phyloP scores from a whole-genome alignment of 495 filamentous ascomycete genomes.

The Talaromyces liani region DNA sequence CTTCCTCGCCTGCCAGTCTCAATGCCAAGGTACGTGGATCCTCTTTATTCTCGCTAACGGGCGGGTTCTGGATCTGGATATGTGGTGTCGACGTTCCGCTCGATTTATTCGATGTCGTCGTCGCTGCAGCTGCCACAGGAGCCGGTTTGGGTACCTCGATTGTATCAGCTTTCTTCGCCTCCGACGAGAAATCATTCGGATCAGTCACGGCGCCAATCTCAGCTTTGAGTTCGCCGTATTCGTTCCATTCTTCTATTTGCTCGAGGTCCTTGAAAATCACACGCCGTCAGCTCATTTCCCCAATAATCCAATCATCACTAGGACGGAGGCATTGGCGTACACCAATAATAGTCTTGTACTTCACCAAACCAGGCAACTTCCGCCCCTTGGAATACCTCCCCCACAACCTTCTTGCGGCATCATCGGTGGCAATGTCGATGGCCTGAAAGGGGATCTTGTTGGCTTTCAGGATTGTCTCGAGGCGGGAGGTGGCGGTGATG shows the following conservation, averaged over 20 bases:
- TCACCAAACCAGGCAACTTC: conserved; percentile 84
- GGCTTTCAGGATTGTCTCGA: conserved; percentile 94
- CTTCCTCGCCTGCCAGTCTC: conserved; percentile 60
- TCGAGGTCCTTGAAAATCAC: conserved; percentile 58
- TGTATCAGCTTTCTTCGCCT: conserved; percentile 37
- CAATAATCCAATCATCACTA: too few species aligned
- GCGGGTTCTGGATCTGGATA: conserved; percentile 38
- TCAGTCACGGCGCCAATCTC: conserved; percentile 50
- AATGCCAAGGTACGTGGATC: conserved; percentile 46
- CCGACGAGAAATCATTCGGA: conserved; percentile 33
- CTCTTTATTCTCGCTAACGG: conserved; percentile 25
- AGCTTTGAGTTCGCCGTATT: conserved; percentile 90
- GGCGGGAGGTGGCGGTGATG: conserved; percentile 86
- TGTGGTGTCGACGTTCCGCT: conserved; percentile 24
- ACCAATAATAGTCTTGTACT: conserved; percentile 76
- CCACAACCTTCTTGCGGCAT: conserved; percentile 86
- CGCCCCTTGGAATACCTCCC: conserved; percentile 68
- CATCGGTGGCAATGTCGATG: conserved; percentile 87
- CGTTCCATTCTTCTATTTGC: conserved; percentile 97
- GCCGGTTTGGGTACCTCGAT: conserved; percentile 17
- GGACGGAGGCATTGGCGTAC: too few species aligned
- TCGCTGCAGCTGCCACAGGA: conserved; percentile 16
- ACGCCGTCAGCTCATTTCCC: too few species aligned
- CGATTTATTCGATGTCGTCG: conserved; percentile 22
- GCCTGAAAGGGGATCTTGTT: conserved; percentile 90